Percentiles rank a stretch among this genome's conserved stretches.
Evolutionary conservation across 306 rosid species (phyloP).

Genomic region (Astragalus glycyphyllos): DNA sequence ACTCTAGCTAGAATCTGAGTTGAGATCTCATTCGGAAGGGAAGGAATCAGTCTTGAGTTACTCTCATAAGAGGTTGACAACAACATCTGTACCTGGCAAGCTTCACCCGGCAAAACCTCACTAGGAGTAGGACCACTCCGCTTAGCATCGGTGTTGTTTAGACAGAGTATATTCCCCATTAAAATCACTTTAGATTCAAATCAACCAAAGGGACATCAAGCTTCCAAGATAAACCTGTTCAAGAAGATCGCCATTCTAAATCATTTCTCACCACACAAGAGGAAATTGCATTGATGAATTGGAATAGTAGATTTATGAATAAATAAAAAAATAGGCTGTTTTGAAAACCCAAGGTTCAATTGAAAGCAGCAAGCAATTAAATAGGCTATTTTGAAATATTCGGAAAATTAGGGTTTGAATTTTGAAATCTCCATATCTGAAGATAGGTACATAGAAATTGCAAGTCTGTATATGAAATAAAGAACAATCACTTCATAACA

Average conservation of each 20-base stretch:
- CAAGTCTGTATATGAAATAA: not conserved
- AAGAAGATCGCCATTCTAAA: constrained; percentile 27
- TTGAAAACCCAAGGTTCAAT: not conserved
- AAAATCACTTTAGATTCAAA: constrained; percentile 29
- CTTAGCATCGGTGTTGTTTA: constrained; percentile 28
- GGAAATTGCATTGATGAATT: constrained; percentile 25
- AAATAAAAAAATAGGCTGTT: not conserved
- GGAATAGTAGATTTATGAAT: not conserved
- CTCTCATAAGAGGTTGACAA: constrained; percentile 28
- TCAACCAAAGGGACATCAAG: constrained; percentile 14
- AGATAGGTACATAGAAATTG: not conserved
- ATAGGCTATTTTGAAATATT: not conserved
- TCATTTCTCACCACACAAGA: constrained; percentile 30
- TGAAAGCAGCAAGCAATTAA: not conserved
- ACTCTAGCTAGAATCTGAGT: constrained; percentile 53
- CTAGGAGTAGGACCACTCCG: not conserved
- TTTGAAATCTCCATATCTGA: not conserved
- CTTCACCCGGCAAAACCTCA: constrained; percentile 37
- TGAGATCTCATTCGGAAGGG: constrained; percentile 49
- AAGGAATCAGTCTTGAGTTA: constrained; percentile 37
- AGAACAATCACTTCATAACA: not conserved
- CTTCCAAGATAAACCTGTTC: constrained; percentile 35
- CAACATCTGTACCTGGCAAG: constrained; percentile 45
- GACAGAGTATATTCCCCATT: constrained; percentile 46
- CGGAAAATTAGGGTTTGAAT: constrained; percentile 2